Conservation (phyloP, 2,329 filamentous ascomycete species). For the Seiridium unicorne region DNA sequence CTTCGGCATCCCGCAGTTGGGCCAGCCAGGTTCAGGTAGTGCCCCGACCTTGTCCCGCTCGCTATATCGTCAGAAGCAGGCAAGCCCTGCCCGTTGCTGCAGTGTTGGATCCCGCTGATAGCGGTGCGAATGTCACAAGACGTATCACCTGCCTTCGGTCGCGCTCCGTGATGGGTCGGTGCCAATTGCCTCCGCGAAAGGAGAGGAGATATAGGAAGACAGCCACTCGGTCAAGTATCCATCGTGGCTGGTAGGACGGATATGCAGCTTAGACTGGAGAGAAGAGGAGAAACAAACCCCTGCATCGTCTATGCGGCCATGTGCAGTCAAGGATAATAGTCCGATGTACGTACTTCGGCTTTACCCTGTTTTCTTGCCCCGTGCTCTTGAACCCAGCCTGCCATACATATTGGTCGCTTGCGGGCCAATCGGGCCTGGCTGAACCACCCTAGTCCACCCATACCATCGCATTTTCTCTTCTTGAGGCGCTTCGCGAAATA, state of each 20-base stretch:
- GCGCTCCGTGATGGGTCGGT: not conserved
- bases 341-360: not conserved
- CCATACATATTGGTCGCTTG: no score
- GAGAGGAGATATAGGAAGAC: not conserved
- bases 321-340: slow-evolving; percentile 3
- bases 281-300: not conserved
- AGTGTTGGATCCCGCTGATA: not conserved
- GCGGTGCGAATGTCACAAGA: not conserved
- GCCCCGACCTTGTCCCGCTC: not conserved
- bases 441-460: not conserved
- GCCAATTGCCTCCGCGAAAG: not conserved
- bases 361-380: not conserved
- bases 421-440: no score
- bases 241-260: not conserved
- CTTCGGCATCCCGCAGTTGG: not conserved
- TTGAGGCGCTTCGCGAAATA: slow-evolving; percentile 2
- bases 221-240: not conserved
- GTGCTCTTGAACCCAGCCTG: not conserved
- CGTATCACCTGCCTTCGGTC: not conserved
- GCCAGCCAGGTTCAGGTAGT: not conserved
- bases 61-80: not conserved
- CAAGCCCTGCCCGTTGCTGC: not conserved
- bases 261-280: not conserved
- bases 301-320: not conserved
- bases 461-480: not conserved